A percentile compares a stretch with the other conserved stretches of the same genome.
These are phyloP conservation scores for Erythrophleum ivorense DNA, from an alignment of 331 rosid genomes.

Conservation along the genomic window DNA sequence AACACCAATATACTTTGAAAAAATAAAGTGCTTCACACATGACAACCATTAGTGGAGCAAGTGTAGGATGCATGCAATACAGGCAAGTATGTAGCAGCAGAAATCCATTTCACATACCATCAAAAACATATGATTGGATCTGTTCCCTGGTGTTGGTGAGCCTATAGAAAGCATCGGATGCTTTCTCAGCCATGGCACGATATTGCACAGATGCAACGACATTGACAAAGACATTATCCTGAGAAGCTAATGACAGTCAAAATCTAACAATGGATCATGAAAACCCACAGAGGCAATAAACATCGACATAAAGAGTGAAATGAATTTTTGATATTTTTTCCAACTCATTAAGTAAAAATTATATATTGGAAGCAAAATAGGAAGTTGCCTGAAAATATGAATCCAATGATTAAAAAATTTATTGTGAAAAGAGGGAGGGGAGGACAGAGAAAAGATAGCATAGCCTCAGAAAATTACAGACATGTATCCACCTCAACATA, in stretches of 20 bases:
- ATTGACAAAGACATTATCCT: constrained; percentile 84
- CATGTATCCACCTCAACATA: neutral
- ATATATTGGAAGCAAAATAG: constrained; percentile 9
- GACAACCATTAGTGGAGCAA: neutral
- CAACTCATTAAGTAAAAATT: constrained; percentile 27
- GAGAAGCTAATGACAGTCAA: constrained; percentile 34
- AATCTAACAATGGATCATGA: constrained; percentile 25
- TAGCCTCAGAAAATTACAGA: constrained; percentile 19
- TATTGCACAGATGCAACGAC: constrained; percentile 81
- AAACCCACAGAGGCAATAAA: constrained; percentile 15
- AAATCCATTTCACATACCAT: constrained; percentile 57
- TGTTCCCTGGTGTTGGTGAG: constrained; percentile 76
- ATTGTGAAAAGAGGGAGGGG: neutral
- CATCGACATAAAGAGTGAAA: constrained; percentile 7
- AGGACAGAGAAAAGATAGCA: neutral
- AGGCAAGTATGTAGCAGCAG: constrained; percentile 17
- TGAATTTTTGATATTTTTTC: neutral
- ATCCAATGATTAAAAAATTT: constrained; percentile 14
- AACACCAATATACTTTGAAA: neutral
- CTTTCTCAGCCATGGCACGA: constrained; percentile 69
- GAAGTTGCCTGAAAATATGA: constrained; percentile 26
- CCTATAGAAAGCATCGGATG: constrained; percentile 81
- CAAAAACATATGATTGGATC: constrained; percentile 82
- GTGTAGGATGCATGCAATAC: neutral
- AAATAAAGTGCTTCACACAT: neutral